phyloP scores from a whole-genome alignment of 257 asterid species.

The Solanum virginianum region DNA sequence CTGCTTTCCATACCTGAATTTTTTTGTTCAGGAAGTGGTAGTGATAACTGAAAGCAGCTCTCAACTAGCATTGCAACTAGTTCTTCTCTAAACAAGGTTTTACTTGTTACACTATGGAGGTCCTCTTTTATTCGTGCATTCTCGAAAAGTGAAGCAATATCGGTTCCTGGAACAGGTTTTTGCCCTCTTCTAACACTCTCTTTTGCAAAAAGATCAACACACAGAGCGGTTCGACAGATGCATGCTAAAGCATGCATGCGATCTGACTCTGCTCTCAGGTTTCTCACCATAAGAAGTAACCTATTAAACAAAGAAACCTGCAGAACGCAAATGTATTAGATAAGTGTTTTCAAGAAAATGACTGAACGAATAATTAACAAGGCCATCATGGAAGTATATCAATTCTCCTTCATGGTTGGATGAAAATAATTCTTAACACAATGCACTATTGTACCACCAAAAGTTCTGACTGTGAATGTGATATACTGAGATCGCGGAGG shows the following conservation, averaged over 20 bases:
- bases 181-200: conserved; percentile 86
- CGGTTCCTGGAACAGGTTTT: conserved; percentile 82
- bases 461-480: neutral
- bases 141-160: conserved; percentile 76
- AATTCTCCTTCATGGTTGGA: neutral
- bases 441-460: neutral
- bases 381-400: neutral
- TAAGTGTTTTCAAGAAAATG: neutral
- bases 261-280: conserved; percentile 90
- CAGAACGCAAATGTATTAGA: neutral
- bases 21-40: conserved; percentile 79
- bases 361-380: neutral
- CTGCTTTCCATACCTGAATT: conserved; percentile 80
- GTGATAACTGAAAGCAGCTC: conserved; percentile 87
- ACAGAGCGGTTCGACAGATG: conserved; percentile 86
- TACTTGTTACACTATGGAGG: conserved; percentile 66
- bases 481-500: neutral
- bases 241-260: conserved; percentile 95
- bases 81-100: conserved; percentile 86
- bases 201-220: conserved; percentile 86
- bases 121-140: conserved; percentile 65
- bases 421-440: neutral
- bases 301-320: conserved; percentile 80
- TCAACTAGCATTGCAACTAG: conserved; percentile 84
- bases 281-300: conserved; percentile 86